phyloP scores from a whole-genome alignment of 1,139 yeast species.

The Pichia sp. region DNA sequence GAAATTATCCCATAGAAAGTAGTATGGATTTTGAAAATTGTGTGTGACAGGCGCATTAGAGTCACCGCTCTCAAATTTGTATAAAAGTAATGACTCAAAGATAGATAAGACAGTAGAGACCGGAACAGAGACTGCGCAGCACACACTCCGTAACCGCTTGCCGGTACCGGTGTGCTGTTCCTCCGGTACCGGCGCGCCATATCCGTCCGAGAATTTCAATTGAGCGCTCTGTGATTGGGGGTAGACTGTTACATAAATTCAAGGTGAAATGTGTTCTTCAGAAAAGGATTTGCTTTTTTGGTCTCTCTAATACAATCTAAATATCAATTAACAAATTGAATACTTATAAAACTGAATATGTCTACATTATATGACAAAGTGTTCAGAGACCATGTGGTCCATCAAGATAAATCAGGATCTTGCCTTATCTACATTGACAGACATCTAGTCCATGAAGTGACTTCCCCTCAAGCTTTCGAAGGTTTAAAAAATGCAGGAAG shows the following conservation, averaged over 20 bases:
- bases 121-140: no score
- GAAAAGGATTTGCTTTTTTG: background rate
- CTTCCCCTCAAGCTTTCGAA: conserved; percentile 98
- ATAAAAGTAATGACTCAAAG: no score
- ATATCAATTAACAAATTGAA: background rate
- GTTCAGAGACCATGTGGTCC: conserved; percentile 88
- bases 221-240: background rate
- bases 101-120: no score
- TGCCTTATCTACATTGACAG: conserved; percentile 86
- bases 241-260: background rate
- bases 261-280: background rate
- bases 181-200: conserved; percentile 7
- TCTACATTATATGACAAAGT: conserved; percentile 79
- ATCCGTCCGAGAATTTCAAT: background rate
- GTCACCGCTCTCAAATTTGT: no score
- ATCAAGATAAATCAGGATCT: conserved; percentile 81
- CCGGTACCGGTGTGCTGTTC: no score
- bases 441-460: conserved; percentile 95
- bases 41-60: no score
- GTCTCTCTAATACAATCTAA: no score
- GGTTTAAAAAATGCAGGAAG: conserved; percentile 85
- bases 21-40: no score
- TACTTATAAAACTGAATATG: conserved; percentile 4
- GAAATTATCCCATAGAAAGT: conserved; percentile 1
- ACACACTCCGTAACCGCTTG: no score